Conservation (phyloP, 2,329 filamentous ascomycete species). For the Alternaria sp. region DNA sequence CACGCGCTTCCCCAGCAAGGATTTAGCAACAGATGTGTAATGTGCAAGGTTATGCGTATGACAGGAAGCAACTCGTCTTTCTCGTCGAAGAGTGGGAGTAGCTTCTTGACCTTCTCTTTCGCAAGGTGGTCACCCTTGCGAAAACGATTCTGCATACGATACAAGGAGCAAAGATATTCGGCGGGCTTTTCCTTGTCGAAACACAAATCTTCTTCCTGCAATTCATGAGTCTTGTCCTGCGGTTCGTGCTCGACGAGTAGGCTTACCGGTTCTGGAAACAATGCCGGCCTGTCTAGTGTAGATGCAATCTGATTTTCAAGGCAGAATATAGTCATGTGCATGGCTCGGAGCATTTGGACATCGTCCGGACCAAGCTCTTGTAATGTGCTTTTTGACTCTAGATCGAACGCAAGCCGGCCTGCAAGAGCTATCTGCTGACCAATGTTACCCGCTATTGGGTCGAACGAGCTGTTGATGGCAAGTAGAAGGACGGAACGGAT, state of each 20-base stretch:
- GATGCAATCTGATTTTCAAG: constrained; percentile 49
- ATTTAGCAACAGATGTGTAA: constrained; percentile 45
- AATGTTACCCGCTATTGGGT: constrained; percentile 47
- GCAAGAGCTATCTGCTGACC: constrained; percentile 50
- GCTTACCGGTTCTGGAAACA: constrained; percentile 48
- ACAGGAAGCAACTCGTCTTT: constrained; percentile 34
- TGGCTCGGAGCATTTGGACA: constrained; percentile 34
- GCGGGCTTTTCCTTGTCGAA: constrained; percentile 41
- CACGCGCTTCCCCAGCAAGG: constrained; percentile 47
- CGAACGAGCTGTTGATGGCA: constrained; percentile 48
- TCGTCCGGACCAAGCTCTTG: constrained; percentile 39
- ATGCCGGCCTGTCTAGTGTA: constrained; percentile 45
- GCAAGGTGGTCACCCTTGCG: constrained; percentile 40
- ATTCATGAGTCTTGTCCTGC: constrained; percentile 14
- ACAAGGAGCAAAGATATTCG: constrained; percentile 48
- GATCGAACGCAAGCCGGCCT: constrained; percentile 42
- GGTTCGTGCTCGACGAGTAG: background rate
- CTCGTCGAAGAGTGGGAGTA: constrained; percentile 40
- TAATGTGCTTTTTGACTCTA: constrained; percentile 38
- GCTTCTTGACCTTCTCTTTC: constrained; percentile 32
- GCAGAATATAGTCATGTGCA: constrained; percentile 49
- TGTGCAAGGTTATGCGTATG: constrained; percentile 42
- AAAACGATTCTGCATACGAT: constrained; percentile 47
- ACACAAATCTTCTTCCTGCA: constrained; percentile 37
- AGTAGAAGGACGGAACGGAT: constrained; percentile 46